These are phyloP conservation scores for Gastrodia elata DNA, from an alignment of 106 monocot genomes.

Conservation along the genomic window DNA sequence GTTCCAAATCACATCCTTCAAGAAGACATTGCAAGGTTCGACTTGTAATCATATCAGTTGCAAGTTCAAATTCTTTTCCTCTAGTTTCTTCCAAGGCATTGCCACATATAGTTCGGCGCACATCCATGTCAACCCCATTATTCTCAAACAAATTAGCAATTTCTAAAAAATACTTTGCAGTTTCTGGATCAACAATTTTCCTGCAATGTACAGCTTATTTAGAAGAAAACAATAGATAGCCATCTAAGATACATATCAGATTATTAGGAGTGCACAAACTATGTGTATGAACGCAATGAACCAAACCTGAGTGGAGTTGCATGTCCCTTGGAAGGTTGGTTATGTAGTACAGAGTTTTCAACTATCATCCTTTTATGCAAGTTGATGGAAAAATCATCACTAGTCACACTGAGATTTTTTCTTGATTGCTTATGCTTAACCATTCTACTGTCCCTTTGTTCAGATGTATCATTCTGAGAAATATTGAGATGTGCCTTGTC, in stretches of 20 bases:
- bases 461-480: conserved; percentile 4
- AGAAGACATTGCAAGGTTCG: conserved; percentile 67
- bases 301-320: conserved; percentile 26
- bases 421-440: conserved; percentile 11
- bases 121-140: conserved; percentile 63
- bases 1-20: conserved; percentile 79
- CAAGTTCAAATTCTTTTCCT: conserved; percentile 81
- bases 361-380: conserved; percentile 4
- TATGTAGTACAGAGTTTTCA: background rate
- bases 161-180: conserved; percentile 71
- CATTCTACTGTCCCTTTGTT: conserved; percentile 9
- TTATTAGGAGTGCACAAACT: background rate
- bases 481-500: conserved; percentile 12
- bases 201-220: conserved; percentile 18
- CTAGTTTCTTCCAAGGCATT: conserved; percentile 83
- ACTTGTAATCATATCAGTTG: conserved; percentile 71
- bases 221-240: background rate
- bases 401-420: conserved; percentile 1
- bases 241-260: background rate
- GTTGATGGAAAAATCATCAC: background rate
- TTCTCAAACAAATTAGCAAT: conserved; percentile 63
- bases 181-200: conserved; percentile 81
- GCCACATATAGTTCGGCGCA: conserved; percentile 45
- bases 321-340: conserved; percentile 8
- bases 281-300: background rate